Percentiles rank a stretch among this genome's conserved stretches.
These are phyloP conservation scores for Diversispora epigaea DNA, from an alignment of 192 early-diverging fungal species.

Conservation along the genomic window DNA sequence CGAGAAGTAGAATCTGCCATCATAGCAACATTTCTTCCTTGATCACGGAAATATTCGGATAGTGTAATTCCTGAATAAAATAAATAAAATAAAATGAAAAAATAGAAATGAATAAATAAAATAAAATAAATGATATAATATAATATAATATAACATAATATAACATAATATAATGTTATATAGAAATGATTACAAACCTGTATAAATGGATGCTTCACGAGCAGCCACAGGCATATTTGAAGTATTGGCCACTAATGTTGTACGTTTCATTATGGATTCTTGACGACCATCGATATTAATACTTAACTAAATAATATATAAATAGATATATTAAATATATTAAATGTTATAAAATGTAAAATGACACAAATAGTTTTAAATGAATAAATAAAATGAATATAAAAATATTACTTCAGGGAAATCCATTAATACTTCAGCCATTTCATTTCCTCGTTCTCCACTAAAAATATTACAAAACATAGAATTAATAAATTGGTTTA, in stretches of 20 bases:
- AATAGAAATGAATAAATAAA: no score
- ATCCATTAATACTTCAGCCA: constrained; percentile 99
- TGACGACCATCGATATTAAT: constrained; percentile 92
- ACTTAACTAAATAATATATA: constrained; percentile 60
- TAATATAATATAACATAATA: neutral
- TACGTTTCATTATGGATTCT: constrained; percentile 99
- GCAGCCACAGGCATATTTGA: constrained; percentile 99
- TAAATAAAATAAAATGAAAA: neutral
- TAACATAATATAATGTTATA: neutral
- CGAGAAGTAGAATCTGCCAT: constrained; percentile 99
- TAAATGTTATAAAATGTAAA: neutral
- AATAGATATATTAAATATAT: constrained; percentile 11
- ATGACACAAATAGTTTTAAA: no score
- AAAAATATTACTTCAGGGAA: constrained; percentile 73
- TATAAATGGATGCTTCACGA: constrained; percentile 99
- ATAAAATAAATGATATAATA: neutral
- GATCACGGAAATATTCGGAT: constrained; percentile 99
- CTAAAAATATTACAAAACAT: constrained; percentile 35
- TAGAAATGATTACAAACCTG: constrained; percentile 54
- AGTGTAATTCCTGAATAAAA: constrained; percentile 80
- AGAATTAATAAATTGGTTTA: neutral
- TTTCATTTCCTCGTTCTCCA: constrained; percentile 98
- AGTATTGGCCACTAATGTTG: constrained; percentile 98
- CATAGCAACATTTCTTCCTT: constrained; percentile 99
- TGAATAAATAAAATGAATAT: neutral